Evolutionary conservation across 2,329 filamentous ascomycete genomes (phyloP), one percentile per base, ranked within the genome.

Genomic region (Colletotrichum sp.): DNA sequence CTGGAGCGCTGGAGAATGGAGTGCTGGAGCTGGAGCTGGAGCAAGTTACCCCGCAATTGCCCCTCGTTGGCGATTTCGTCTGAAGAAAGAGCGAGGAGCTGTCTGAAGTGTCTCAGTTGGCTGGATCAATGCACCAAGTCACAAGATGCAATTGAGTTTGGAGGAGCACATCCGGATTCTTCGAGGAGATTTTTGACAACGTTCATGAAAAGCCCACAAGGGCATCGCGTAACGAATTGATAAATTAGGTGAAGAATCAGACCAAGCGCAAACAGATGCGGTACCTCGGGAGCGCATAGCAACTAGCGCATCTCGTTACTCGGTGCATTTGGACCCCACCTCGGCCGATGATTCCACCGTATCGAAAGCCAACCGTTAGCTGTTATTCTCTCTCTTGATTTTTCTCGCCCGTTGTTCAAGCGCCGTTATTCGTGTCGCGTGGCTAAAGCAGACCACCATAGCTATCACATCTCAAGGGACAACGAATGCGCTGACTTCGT

Each of bases 11-110:
- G 26, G 59, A 48, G 43, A 48, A 52, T 52, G 43, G 28, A n/a
- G 26, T 24, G 43, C 30, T 36, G n/a, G 59, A 61, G 60, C 30
- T 36, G n/a, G 59, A 61, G 60, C 34, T 39, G 15, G 7, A 18
- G 36, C 36, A 12, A 12, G 43, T 18, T 69, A 77, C 76, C 76
- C 76, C 76, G 76, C 76, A 77, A 70, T 74, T 76, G 76, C 76
- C 76, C 76, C 76, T 77, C 74, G 66, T 60, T 60, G 57, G 26
- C 32, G 57, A 73, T 61, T 43, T 28, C 57, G 61, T 57, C 39
- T 67, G 48, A 57, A 63, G 55, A 69, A 63, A 32, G 3, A 8
- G 34, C 24, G 66, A 64, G 6, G 43, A 68, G 52, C 64, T 26
- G 55, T 26, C n/a, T 16, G 7, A 48, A 34, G 24, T 64, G 21